A percentile compares a stretch with the other conserved stretches of the same genome.
These are phyloP conservation scores for Adansonia rubrostipa DNA, from an alignment of 441 rosid genomes.

Conservation along the genomic window DNA sequence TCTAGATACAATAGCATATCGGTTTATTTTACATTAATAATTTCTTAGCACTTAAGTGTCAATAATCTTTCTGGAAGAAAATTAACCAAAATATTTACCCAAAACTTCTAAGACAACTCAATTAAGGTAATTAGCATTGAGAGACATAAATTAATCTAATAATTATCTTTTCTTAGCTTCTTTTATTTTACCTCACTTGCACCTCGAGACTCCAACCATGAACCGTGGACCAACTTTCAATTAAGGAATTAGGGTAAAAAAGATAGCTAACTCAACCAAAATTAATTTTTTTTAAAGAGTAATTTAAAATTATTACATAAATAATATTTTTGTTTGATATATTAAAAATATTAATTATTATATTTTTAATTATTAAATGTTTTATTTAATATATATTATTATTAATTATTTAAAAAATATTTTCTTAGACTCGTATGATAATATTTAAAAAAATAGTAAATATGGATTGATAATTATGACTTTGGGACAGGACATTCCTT, in stretches of 20 bases:
- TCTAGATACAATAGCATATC: neutral
- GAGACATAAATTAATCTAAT: no score
- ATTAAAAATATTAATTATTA: no score
- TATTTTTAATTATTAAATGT: no score
- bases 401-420: no score
- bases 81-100: neutral
- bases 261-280: neutral
- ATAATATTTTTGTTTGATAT: no score
- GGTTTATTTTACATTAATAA: neutral
- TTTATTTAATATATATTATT: no score
- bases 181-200: no score
- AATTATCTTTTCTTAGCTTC: no score
- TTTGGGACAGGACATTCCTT: slow-evolving; percentile 53
- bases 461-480: slow-evolving; percentile 15
- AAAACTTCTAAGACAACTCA: neutral
- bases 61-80: neutral
- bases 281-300: no score
- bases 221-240: neutral
- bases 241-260: neutral
- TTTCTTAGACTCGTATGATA: no score
- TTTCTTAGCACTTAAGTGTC: neutral
- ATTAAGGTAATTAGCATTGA: no score
- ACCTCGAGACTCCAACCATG: slow-evolving; percentile 1
- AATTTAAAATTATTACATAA: no score
- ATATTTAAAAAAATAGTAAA: neutral